phyloP scores from a whole-genome alignment of 2,329 filamentous ascomycete species.

The Neopestalotiopsis sp. region DNA sequence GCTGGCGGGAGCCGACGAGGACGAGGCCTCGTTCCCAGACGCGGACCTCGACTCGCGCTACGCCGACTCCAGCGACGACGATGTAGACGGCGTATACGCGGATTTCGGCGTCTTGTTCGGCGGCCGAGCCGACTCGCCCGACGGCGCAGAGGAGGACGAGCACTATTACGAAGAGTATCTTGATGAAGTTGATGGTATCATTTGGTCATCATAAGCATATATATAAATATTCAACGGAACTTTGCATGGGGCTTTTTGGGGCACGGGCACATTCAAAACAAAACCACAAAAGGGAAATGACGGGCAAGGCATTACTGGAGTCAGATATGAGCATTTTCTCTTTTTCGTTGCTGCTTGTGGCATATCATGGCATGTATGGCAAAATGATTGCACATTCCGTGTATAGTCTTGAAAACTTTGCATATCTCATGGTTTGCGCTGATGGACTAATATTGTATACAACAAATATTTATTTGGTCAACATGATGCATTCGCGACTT shows the following conservation, averaged over 20 bases:
- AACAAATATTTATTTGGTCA: too few relatives aligned
- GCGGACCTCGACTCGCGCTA: constrained; percentile 51
- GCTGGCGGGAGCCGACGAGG: constrained; percentile 44
- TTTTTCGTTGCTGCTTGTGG: too few relatives aligned
- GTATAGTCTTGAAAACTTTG: too few relatives aligned
- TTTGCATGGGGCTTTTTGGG: background rate
- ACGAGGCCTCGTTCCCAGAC: constrained; percentile 52
- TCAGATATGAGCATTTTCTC: too few relatives aligned
- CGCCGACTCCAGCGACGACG: constrained; percentile 44
- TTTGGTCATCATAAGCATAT: constrained; percentile 42
- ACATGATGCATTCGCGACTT: too few relatives aligned
- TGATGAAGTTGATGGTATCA: constrained; percentile 61
- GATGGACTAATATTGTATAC: too few relatives aligned
- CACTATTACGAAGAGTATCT: constrained; percentile 59
- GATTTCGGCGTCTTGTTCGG: constrained; percentile 60
- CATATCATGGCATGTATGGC: too few relatives aligned
- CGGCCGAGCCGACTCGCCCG: constrained; percentile 22
- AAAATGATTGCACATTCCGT: too few relatives aligned
- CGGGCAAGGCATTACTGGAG: too few relatives aligned
- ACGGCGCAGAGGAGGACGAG: constrained; percentile 36
- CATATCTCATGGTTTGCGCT: too few relatives aligned
- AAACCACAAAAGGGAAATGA: background rate
- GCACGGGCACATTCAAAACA: background rate
- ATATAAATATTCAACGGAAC: background rate
- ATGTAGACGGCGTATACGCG: constrained; percentile 57